These are phyloP conservation scores for Ilyonectria robusta DNA, from an alignment of 2,329 filamentous ascomycete species.

Conservation along the genomic window DNA sequence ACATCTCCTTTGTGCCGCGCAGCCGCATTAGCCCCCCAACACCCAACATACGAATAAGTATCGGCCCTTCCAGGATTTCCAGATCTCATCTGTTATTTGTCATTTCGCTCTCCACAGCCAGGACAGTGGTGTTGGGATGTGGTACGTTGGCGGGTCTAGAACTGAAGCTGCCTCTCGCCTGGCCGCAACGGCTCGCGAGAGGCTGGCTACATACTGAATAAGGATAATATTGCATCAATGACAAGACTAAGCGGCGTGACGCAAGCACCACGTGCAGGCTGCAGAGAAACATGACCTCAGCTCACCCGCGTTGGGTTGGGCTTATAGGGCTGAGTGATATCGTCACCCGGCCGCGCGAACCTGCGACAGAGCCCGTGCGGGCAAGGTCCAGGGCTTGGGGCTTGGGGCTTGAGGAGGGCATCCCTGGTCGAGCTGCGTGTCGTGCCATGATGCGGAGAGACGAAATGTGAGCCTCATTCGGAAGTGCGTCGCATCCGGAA, in stretches of 20 bases:
- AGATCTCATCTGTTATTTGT: conserved; percentile 33
- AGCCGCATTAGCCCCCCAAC: conserved; percentile 22
- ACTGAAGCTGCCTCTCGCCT: conserved; percentile 16
- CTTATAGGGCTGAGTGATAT: conserved; percentile 31
- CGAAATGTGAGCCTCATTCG: conserved; percentile 42
- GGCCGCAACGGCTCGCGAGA: conserved; percentile 13
- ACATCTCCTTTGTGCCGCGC: conserved; percentile 20
- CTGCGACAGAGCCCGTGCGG: conserved; percentile 20
- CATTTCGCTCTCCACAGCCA: conserved; percentile 26
- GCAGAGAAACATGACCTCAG: conserved; percentile 24
- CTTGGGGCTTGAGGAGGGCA: conserved; percentile 12
- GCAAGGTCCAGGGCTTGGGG: conserved; percentile 15
- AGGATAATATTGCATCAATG: conserved; percentile 8
- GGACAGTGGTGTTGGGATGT: conserved; percentile 25
- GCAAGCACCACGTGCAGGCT: conserved; percentile 22
- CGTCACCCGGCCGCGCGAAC: conserved; percentile 9
- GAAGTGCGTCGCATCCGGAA: conserved; percentile 19
- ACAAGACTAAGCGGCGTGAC: conserved; percentile 22
- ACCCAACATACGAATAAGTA: conserved; percentile 24
- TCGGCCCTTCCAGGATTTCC: conserved; percentile 22
- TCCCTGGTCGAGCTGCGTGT: conserved; percentile 32
- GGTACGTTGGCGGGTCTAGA: conserved; percentile 31
- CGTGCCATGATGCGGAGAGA: conserved; percentile 36
- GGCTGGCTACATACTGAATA: not conserved
- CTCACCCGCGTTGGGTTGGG: conserved; percentile 12